phyloP scores from a whole-genome alignment of 179 eudicot species.

The Spinacia oleracea region DNA sequence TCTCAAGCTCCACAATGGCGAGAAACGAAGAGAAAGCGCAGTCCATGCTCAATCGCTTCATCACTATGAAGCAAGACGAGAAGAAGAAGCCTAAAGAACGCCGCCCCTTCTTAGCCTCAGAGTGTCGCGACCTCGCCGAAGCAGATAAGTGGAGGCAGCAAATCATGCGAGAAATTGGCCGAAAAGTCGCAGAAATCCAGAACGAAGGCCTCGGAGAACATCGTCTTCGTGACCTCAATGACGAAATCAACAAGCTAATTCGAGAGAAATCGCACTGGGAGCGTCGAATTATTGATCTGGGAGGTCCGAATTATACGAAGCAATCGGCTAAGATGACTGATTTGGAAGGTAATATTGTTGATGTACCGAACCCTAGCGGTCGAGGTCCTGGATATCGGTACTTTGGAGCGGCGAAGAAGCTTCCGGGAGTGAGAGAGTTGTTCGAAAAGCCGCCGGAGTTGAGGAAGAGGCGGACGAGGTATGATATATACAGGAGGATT shows the following conservation, averaged over 20 bases:
- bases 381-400: slow-evolving; percentile 90
- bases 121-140: slow-evolving; percentile 89
- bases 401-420: slow-evolving; percentile 93
- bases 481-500: slow-evolving; percentile 83
- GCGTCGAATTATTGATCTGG: slow-evolving; percentile 72
- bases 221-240: slow-evolving; percentile 81
- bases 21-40: slow-evolving; percentile 95
- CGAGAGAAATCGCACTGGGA: slow-evolving; percentile 90
- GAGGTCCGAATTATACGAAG: slow-evolving; percentile 75
- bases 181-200: slow-evolving; percentile 88
- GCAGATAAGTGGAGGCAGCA: slow-evolving; percentile 96
- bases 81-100: slow-evolving; percentile 92
- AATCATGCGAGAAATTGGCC: slow-evolving; percentile 85
- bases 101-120: slow-evolving; percentile 81
- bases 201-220: slow-evolving; percentile 92
- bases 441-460: slow-evolving; percentile 95
- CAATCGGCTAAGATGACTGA: slow-evolving; percentile 85
- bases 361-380: slow-evolving; percentile 91
- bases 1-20: slow-evolving; percentile 52
- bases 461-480: slow-evolving; percentile 76
- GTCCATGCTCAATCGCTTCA: slow-evolving; percentile 88
- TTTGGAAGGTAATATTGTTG: slow-evolving; percentile 88
- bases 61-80: slow-evolving; percentile 78
- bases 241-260: slow-evolving; percentile 77
- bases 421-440: slow-evolving; percentile 85